These are phyloP conservation scores for Fragaria nilgerrensis DNA, from an alignment of 306 rosid species.

Conservation along the genomic window DNA sequence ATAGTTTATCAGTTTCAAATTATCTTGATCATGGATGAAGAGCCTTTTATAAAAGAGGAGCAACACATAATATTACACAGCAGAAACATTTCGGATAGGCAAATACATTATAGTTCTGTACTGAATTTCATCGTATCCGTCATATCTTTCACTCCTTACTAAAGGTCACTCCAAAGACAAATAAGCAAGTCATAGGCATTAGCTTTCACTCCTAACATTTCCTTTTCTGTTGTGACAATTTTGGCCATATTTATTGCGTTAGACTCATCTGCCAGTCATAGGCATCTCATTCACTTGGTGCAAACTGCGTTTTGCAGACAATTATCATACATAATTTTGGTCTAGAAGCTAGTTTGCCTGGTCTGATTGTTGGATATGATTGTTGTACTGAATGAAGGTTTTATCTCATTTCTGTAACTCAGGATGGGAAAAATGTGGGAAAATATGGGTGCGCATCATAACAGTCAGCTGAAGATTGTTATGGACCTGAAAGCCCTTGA, in stretches of 20 bases:
- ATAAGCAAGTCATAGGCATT: too few species aligned
- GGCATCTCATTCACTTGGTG: neutral
- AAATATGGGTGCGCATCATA: conserved; percentile 56
- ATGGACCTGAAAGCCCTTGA: conserved; percentile 58
- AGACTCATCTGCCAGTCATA: neutral
- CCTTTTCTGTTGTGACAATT: neutral
- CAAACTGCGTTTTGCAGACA: neutral
- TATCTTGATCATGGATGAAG: conserved; percentile 15
- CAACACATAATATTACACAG: neutral
- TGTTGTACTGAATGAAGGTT: neutral
- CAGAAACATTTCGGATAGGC: neutral
- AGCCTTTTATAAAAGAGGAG: neutral
- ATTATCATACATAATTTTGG: neutral
- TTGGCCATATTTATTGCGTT: neutral
- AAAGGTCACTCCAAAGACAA: neutral
- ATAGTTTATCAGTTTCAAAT: conserved; percentile 10
- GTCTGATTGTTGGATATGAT: neutral
- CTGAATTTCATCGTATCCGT: neutral
- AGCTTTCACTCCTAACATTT: neutral
- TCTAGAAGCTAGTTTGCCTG: neutral
- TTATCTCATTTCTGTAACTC: conserved; percentile 20
- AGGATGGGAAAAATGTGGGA: conserved; percentile 87
- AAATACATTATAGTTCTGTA: neutral
- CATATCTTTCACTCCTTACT: neutral
- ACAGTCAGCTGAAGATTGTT: conserved; percentile 54